Conservation (phyloP, 495 filamentous ascomycete genomes). For the Geoglossum glabrum region DNA sequence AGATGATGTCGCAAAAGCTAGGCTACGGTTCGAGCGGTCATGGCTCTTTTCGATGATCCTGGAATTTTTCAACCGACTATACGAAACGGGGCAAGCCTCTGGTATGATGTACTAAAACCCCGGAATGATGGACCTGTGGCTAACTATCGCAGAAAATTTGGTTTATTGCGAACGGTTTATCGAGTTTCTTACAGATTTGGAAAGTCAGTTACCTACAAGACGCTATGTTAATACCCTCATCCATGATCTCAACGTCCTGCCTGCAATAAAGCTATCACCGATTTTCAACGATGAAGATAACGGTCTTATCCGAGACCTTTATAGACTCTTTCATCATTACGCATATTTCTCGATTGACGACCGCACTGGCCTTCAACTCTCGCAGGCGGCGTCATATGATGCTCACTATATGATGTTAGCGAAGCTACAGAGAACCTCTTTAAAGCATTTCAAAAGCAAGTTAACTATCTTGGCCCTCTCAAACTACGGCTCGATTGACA, state of each 20-base stretch:
- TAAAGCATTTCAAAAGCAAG: slow-evolving; percentile 78
- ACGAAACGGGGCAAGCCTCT: slow-evolving; percentile 23
- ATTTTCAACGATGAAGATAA: slow-evolving; percentile 55
- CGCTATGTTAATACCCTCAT: slow-evolving; percentile 83
- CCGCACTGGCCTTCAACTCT: slow-evolving; percentile 60
- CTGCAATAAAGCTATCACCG: slow-evolving; percentile 62
- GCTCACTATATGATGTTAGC: slow-evolving; percentile 56
- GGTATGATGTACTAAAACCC: slow-evolving; percentile 10
- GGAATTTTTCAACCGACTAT: slow-evolving; percentile 60
- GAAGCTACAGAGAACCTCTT: slow-evolving; percentile 56
- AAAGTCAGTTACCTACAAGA: slow-evolving; percentile 84
- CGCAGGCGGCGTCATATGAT: slow-evolving; percentile 53
- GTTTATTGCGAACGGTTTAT: slow-evolving; percentile 83
- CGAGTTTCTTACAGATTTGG: slow-evolving; percentile 74
- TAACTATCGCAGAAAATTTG: slow-evolving; percentile 36
- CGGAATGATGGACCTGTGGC: not conserved
- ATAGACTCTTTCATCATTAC: slow-evolving; percentile 62
- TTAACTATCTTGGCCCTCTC: slow-evolving; percentile 77
- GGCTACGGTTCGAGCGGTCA: slow-evolving; percentile 73
- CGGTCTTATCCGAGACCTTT: slow-evolving; percentile 64
- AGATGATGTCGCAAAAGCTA: slow-evolving; percentile 57
- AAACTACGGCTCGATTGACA: slow-evolving; percentile 75
- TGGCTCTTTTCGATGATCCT: slow-evolving; percentile 82
- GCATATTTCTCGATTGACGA: slow-evolving; percentile 80
- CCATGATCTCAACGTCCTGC: slow-evolving; percentile 75